Percentiles rank a stretch among this genome's conserved stretches.
phyloP scores from a whole-genome alignment of 192 early-diverging fungal species.

The Coemansia sp. region DNA sequence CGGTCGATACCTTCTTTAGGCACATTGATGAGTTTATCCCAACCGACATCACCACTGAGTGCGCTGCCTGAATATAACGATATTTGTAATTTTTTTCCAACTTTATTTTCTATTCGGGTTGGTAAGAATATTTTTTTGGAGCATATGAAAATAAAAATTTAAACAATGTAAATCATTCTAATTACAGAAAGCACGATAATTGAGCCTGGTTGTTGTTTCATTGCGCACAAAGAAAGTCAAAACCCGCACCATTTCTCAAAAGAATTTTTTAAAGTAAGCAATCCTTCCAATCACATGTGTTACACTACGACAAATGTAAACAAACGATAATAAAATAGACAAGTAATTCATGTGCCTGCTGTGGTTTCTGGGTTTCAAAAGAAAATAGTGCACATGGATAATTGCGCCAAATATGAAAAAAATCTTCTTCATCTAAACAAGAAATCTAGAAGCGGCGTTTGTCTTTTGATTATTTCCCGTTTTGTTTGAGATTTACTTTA shows the following conservation, averaged over 20 bases:
- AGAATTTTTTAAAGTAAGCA: no score
- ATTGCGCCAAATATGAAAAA: neutral
- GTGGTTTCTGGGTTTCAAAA: neutral
- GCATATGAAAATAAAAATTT: no score
- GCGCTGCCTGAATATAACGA: slow-evolving; percentile 6
- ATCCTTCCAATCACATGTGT: no score
- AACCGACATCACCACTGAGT: slow-evolving; percentile 32
- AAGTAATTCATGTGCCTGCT: neutral
- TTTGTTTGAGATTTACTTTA: neutral
- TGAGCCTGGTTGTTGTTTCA: no score
- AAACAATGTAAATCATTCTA: no score
- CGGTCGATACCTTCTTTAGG: slow-evolving; percentile 36
- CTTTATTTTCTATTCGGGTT: no score
- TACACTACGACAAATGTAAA: neutral
- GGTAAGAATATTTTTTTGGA: no score
- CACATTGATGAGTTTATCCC: slow-evolving; percentile 37
- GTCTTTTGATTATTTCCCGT: neutral
- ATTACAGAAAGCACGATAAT: no score
- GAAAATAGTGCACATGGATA: neutral
- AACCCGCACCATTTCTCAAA: no score
- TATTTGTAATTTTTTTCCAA: no score
- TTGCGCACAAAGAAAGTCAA: no score
- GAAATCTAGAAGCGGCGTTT: neutral
- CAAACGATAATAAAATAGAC: neutral
- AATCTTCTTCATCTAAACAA: neutral